These are phyloP conservation scores for Galerina marginata DNA, from an alignment of 768 basidiomycete species.

Conservation along the genomic window DNA sequence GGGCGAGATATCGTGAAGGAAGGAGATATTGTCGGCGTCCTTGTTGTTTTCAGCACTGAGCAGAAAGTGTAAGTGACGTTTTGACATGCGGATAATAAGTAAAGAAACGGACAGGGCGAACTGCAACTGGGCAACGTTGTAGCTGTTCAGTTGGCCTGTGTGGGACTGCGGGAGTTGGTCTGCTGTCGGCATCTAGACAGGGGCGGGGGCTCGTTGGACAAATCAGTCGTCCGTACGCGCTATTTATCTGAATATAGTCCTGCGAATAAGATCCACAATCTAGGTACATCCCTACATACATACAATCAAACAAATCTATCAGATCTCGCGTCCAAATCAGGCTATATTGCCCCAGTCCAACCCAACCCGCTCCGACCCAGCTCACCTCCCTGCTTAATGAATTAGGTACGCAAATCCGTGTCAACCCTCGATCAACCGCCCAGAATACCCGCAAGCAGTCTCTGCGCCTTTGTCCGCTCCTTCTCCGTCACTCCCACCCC, in stretches of 20 bases:
- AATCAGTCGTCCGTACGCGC: constrained; percentile 8
- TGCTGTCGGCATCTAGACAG: constrained; percentile 60
- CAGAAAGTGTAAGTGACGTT: constrained; percentile 9
- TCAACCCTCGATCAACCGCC: constrained; percentile 31
- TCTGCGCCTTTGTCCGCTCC: constrained; percentile 84
- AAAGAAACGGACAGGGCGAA: constrained; percentile 51
- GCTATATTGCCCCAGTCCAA: constrained; percentile 25
- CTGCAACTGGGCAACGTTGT: constrained; percentile 69
- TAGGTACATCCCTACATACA: constrained; percentile 29
- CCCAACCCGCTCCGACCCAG: constrained; percentile 22
- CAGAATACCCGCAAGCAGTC: constrained; percentile 65
- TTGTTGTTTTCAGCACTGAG: constrained; percentile 29
- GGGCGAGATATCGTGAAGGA: constrained; percentile 53
- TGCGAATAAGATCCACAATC: constrained; percentile 29
- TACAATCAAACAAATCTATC: constrained; percentile 30
- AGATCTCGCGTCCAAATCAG: constrained; percentile 23
- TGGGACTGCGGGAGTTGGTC: constrained; percentile 41
- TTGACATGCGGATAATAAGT: constrained; percentile 30
- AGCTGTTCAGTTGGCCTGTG: constrained; percentile 54
- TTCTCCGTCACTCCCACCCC: constrained; percentile 83
- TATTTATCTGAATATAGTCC: constrained; percentile 33
- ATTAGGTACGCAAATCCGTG: not conserved
- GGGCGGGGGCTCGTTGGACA: constrained; percentile 22
- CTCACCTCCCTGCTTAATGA: constrained; percentile 17
- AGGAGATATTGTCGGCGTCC: constrained; percentile 23